Conservation (phyloP, 2,329 filamentous ascomycete species). For the Corynespora cassiicola region DNA sequence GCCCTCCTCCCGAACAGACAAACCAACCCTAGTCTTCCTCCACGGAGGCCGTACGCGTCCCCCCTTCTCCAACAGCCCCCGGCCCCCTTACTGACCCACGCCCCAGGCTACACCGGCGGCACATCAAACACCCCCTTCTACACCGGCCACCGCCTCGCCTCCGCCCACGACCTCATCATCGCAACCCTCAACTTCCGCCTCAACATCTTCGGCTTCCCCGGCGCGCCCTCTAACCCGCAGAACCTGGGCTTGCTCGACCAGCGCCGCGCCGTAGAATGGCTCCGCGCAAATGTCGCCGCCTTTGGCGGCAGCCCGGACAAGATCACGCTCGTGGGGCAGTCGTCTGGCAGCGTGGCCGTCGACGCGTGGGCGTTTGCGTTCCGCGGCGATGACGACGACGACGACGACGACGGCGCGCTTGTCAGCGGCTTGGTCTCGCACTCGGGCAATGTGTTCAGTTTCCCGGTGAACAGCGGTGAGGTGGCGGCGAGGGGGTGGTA, state of each 20-base stretch:
- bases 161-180: conserved; percentile 48
- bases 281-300: conserved; percentile 55
- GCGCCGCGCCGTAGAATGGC: conserved; percentile 60
- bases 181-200: conserved; percentile 50
- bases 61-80: not conserved
- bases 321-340: conserved; percentile 59
- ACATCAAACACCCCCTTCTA: conserved; percentile 45
- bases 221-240: conserved; percentile 30
- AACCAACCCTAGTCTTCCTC: conserved; percentile 50
- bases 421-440: conserved; percentile 54
- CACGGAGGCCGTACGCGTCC: conserved; percentile 48
- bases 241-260: conserved; percentile 64
- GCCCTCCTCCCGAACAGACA: conserved; percentile 20
- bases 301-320: conserved; percentile 64
- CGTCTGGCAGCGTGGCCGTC: conserved; percentile 51
- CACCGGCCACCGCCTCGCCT: conserved; percentile 43
- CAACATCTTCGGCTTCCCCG: conserved; percentile 46
- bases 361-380: conserved; percentile 59
- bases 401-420: no score
- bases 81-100: not conserved
- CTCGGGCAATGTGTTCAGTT: conserved; percentile 26
- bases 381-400: no score
- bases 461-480: conserved; percentile 20
- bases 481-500: conserved; percentile 23
- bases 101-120: conserved; percentile 44